phyloP scores from a whole-genome alignment of 306 rosid species.

The Echinosophora koreensis region DNA sequence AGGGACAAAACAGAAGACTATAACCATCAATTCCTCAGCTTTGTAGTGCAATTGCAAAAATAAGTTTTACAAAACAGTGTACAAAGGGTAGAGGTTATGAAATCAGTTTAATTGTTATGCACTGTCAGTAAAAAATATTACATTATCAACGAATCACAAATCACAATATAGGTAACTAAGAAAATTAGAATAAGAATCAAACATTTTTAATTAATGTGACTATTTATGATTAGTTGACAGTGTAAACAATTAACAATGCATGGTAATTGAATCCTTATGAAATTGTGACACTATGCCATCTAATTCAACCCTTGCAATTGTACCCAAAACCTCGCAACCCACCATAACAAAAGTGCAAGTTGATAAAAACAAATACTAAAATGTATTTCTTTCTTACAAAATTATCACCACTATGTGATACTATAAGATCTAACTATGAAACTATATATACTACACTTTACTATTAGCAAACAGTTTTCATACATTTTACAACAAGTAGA shows the following conservation, averaged over 20 bases:
- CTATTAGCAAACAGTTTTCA: background rate
- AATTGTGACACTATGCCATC: background rate
- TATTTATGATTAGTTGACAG: too few relatives aligned
- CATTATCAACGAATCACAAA: too few relatives aligned
- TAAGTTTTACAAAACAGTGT: background rate
- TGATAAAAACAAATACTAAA: background rate
- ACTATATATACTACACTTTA: background rate
- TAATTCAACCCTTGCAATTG: background rate
- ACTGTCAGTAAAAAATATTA: too few relatives aligned
- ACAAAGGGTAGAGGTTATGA: background rate
- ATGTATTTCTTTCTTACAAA: background rate
- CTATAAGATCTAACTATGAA: background rate
- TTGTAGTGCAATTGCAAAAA: background rate
- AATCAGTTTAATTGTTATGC: too few relatives aligned
- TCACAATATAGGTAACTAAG: too few relatives aligned
- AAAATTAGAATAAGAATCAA: too few relatives aligned
- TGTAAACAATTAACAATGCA: too few relatives aligned
- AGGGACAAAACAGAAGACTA: background rate
- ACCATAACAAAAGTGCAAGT: background rate
- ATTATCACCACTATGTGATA: background rate
- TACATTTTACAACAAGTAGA: background rate
- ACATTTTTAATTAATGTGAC: too few relatives aligned
- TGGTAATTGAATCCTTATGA: background rate
- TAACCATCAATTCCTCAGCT: conserved; percentile 5
- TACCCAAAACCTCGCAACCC: background rate